Evolutionary conservation across 306 rosid species (phyloP).

Genomic region (Ammopiptanthus mongolicus): DNA sequence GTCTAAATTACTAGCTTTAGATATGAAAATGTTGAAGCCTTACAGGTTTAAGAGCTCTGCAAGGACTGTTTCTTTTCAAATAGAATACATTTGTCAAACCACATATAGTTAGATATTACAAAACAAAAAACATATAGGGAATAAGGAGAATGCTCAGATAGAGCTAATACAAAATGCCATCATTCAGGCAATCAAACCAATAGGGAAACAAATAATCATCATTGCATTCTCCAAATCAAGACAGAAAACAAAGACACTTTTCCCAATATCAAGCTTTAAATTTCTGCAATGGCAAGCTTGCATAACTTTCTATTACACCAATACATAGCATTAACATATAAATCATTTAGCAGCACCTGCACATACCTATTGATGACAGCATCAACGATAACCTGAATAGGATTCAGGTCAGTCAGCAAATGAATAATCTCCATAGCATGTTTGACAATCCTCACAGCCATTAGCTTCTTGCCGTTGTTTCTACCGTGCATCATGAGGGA

Average conservation of each 20-base stretch:
- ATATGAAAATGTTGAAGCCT: too few relatives aligned
- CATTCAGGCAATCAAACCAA: conserved; percentile 43
- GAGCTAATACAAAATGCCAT: conserved; percentile 47
- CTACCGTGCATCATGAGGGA: conserved; percentile 71
- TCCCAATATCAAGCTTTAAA: background rate
- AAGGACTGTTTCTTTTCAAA: background rate
- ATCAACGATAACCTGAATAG: conserved; percentile 58
- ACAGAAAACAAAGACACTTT: background rate
- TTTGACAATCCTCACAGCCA: conserved; percentile 54
- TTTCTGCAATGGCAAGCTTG: background rate
- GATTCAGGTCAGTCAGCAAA: conserved; percentile 55
- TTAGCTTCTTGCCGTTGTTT: conserved; percentile 58
- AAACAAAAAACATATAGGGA: background rate
- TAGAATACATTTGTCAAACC: background rate
- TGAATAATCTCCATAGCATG: conserved; percentile 67
- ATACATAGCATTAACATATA: too few relatives aligned
- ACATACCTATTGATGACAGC: conserved; percentile 58
- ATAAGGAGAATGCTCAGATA: conserved; percentile 33
- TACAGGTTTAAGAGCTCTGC: too few relatives aligned
- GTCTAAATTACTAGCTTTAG: background rate
- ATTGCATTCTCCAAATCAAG: conserved; percentile 17
- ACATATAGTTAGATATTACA: background rate
- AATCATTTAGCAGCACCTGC: too few relatives aligned
- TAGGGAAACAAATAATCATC: conserved; percentile 35
- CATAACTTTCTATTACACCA: background rate